Base-by-base conservation (phyloP, 257 asterid species). In the Forsythia viridissima region DNA sequence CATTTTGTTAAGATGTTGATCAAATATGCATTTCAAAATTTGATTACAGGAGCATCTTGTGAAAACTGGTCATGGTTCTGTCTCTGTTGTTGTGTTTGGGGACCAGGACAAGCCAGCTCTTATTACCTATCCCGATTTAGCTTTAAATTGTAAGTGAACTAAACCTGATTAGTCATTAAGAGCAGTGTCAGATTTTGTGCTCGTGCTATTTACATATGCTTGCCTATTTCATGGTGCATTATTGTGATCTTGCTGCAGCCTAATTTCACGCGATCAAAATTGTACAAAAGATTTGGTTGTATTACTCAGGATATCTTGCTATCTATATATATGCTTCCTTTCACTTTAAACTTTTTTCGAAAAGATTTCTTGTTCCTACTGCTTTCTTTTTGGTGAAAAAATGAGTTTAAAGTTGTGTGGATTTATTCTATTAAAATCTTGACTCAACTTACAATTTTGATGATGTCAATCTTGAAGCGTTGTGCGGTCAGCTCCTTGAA, bases 71-170 rank as follows among this genome's bases (percentile, higher is more conserved):
- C 73, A 66, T 75, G 99, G 99, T 79, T 84, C 82, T 42, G 87
- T 96, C 80, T 93, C 99, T 18, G 97, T 96, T 83, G 76, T 91
- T 65, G 91, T 96, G 75, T 92, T 90, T 43, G 99, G 99, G 70
- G 97, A 96, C 84, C 98, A 76, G 77, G 99, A 92, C 89, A 96
- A 93, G 86, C 98, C 98, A 18, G 97, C 97, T 82, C 92, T 96
- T 24, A 84, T 93, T 74, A 96, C 98, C 18, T 96, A 93, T 86
- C 99, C 99, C 34, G 98, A 96, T 84, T 89, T 96, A 89, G 98
- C 97, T 68, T 84, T 93, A 77, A 93, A 96, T 84, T 87, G 99
- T 96, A 85, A 95, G 97, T 85, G 74, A 80, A 52, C 65, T 38
- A 21, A 16, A 39, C 80, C 66, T 61, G 76, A 42, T 41, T 38